phyloP scores from a whole-genome alignment of 116 monocot species.

The Thalassia testudinum region DNA sequence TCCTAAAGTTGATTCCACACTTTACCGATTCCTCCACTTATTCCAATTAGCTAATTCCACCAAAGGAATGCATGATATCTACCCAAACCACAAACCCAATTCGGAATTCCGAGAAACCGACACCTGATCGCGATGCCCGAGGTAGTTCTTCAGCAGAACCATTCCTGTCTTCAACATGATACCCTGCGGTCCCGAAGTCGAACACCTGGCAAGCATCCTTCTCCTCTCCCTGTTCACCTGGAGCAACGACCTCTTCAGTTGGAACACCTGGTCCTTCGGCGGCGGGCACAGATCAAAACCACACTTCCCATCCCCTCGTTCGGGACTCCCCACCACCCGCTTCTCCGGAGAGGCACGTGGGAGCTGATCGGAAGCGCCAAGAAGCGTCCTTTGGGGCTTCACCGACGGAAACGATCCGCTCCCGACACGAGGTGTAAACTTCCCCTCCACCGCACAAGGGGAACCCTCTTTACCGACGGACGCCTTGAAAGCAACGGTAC shows the following conservation, averaged over 20 bases:
- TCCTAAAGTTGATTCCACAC: not conserved
- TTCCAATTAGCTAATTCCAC: no score
- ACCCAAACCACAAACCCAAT: not conserved
- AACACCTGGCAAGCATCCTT: slow-evolving; percentile 4
- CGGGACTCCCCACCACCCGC: not conserved
- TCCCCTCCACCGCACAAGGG: not conserved
- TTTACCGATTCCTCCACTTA: not conserved
- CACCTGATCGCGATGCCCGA: slow-evolving; percentile 32
- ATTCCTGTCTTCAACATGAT: slow-evolving; percentile 32
- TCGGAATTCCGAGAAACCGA: not conserved
- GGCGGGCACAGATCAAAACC: not conserved
- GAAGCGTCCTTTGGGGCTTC: not conserved
- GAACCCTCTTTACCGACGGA: not conserved
- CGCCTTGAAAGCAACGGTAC: not conserved
- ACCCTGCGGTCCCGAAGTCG: slow-evolving; percentile 1
- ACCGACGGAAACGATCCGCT: not conserved
- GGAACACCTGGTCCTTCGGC: not conserved
- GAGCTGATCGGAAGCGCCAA: not conserved
- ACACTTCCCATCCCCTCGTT: not conserved
- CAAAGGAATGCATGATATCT: no score
- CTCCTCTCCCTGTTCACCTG: slow-evolving; percentile 29
- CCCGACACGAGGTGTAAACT: no score
- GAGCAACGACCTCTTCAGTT: slow-evolving; percentile 19
- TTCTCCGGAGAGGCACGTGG: not conserved
- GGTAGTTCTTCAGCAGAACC: slow-evolving; percentile 35